Evolutionary conservation across 371 early-diverging fungal genomes (phyloP).

Genomic region (Batrachochytrium dendrobatidis): DNA sequence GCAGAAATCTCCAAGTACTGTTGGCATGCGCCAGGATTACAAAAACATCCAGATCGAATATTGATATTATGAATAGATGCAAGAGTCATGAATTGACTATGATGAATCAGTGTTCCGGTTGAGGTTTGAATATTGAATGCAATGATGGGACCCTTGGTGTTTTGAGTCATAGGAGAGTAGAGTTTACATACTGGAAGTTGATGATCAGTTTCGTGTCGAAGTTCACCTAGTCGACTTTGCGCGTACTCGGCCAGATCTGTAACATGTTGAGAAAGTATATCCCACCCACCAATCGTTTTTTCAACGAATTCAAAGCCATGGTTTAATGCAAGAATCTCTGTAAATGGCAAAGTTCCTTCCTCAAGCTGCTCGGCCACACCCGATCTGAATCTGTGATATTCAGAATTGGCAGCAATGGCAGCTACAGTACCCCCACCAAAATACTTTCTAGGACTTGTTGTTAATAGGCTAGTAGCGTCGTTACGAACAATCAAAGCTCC

Average conservation of each 20-base stretch:
- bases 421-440: slow-evolving; percentile 65
- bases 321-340: slow-evolving; percentile 55
- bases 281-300: slow-evolving; percentile 26
- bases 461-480: slow-evolving; percentile 27
- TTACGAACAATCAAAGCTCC: slow-evolving; percentile 60
- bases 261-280: slow-evolving; percentile 7
- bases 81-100: slow-evolving; percentile 48
- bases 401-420: slow-evolving; percentile 28
- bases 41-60: slow-evolving; percentile 61
- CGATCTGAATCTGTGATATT: slow-evolving; percentile 24
- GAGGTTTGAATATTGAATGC: slow-evolving; percentile 52
- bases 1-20: slow-evolving; percentile 38
- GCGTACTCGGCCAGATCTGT: slow-evolving; percentile 4
- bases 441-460: slow-evolving; percentile 32
- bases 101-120: slow-evolving; percentile 46
- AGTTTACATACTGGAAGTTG: slow-evolving; percentile 35
- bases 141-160: slow-evolving; percentile 50
- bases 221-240: slow-evolving; percentile 22
- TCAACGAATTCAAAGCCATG: slow-evolving; percentile 51
- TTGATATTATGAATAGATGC: slow-evolving; percentile 54
- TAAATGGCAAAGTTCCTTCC: slow-evolving; percentile 64
- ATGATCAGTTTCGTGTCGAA: slow-evolving; percentile 44
- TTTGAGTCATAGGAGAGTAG: slow-evolving; percentile 19
- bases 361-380: slow-evolving; percentile 39
- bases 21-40: slow-evolving; percentile 68